Base-by-base conservation (phyloP, 139 green algal genomes). In the Micromonas pusilla region DNA sequence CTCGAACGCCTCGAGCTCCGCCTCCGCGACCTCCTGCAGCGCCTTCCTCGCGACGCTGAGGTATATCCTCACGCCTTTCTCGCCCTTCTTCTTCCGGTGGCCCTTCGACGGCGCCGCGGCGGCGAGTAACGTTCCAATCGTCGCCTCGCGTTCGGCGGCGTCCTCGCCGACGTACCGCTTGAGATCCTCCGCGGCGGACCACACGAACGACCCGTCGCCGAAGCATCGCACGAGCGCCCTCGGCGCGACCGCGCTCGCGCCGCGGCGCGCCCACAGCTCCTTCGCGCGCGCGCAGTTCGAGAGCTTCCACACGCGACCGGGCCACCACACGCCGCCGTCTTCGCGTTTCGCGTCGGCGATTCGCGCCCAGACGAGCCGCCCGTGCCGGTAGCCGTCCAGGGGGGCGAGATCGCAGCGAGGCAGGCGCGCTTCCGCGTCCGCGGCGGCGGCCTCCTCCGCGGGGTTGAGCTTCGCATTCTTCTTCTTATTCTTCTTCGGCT, bases 251-350 rank as follows among this genome's bases (percentile, higher is more conserved):
- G 34, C 37, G 52, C 16, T 20, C 28, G 28, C 2, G 37, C 34
- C 34, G 30, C 53, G 31, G 25, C 30, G 26, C 3, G 36, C 23
- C 37, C 31, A 36, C 37, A 75, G 33, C 6, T 60, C 37, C 31
- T 32, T 21, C 68, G 37, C 38, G n/a, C 38, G 19, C 1, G 25
- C 21, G 3, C 3, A 34, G 1, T 75, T 38, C 21, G 34, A 36
- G 19, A 75, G 37, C 38, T 75, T 75, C 68, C 68, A 75, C 4
- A 75, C 37, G 21, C 68, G 68, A 32, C 68, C 68, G 3, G 68
- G 37, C 68, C 68, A 75, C 38, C 37, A 63, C 30, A 38, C n/a
- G 19, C 68, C 62, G n/a, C 5, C 62, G 26, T 32, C 62, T 36
- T 62, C 52, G 16, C 52, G 16, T n/a, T n/a, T n/a, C 52, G 52